phyloP scores from a whole-genome alignment of 2,329 filamentous ascomycete species.

The Trichoderma arundinaceum region DNA sequence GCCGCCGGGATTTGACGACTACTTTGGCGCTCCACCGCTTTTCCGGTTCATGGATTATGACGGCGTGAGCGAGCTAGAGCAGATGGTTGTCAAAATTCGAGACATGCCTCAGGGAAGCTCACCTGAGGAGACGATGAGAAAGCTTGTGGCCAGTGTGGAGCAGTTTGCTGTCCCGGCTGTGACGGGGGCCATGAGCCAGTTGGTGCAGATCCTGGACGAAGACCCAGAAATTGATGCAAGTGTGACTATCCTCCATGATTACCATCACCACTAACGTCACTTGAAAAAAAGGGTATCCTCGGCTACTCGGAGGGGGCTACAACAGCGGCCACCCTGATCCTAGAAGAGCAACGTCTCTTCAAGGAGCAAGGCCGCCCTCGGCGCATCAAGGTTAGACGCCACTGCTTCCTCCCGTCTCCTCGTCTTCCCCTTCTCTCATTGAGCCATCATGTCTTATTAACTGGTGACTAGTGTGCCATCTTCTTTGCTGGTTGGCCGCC shows the following conservation, averaged over 20 bases:
- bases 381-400: slow-evolving; percentile 45
- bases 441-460: slow-evolving; percentile 40
- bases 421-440: slow-evolving; percentile 34
- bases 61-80: slow-evolving; percentile 50
- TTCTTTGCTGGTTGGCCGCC: slow-evolving; percentile 63
- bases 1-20: slow-evolving; percentile 60
- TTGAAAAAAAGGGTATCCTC: slow-evolving; percentile 52
- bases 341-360: slow-evolving; percentile 54
- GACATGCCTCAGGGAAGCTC: slow-evolving; percentile 59
- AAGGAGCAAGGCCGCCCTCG: slow-evolving; percentile 43
- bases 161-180: slow-evolving; percentile 34
- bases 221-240: slow-evolving; percentile 43
- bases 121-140: slow-evolving; percentile 61
- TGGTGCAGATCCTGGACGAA: slow-evolving; percentile 54
- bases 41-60: slow-evolving; percentile 60
- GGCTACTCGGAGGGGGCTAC: slow-evolving; percentile 67
- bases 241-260: neutral
- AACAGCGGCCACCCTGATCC: slow-evolving; percentile 57
- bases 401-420: neutral
- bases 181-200: slow-evolving; percentile 33
- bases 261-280: neutral
- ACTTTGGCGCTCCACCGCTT: slow-evolving; percentile 61
- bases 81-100: slow-evolving; percentile 57
- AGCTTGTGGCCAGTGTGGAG: slow-evolving; percentile 49
- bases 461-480: slow-evolving; percentile 48